A percentile compares a stretch with the other conserved stretches of the same genome.
These are phyloP conservation scores for Paraurostyla sp. DNA, from an alignment of 73 alveolate genomes.

Conservation along the genomic window DNA sequence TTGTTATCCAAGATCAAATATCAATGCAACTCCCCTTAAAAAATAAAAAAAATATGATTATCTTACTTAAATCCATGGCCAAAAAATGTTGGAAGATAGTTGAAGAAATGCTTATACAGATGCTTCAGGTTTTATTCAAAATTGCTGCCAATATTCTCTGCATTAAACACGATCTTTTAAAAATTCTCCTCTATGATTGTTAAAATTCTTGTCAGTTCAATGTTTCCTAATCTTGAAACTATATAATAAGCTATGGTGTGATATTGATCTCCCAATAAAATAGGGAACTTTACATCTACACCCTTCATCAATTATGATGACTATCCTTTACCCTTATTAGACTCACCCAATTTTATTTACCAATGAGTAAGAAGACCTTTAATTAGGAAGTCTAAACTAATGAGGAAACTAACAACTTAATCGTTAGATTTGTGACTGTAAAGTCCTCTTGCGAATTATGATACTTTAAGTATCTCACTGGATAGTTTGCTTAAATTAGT, in stretches of 20 bases:
- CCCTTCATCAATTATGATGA: slow-evolving; percentile 61
- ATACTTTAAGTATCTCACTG: slow-evolving; percentile 58
- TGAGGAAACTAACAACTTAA: slow-evolving; percentile 41
- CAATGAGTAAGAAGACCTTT: slow-evolving; percentile 75
- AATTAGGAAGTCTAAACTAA: slow-evolving; percentile 68
- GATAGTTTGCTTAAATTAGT: slow-evolving; percentile 62
- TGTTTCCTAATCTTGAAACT: slow-evolving; percentile 66
- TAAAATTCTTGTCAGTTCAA: slow-evolving; percentile 60
- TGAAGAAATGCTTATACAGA: slow-evolving; percentile 63
- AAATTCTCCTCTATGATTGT: slow-evolving; percentile 70
- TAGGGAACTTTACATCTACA: slow-evolving; percentile 66
- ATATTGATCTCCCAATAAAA: slow-evolving; percentile 71
- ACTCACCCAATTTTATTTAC: slow-evolving; percentile 63
- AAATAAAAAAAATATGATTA: background rate
- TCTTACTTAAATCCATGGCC: slow-evolving; percentile 70
- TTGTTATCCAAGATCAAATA: slow-evolving; percentile 48
- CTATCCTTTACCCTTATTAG: background rate
- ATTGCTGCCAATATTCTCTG: slow-evolving; percentile 14
- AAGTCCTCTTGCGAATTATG: slow-evolving; percentile 46
- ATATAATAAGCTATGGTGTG: slow-evolving; percentile 74
- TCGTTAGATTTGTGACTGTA: slow-evolving; percentile 11
- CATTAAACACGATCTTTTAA: slow-evolving; percentile 43
- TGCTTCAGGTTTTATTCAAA: slow-evolving; percentile 37
- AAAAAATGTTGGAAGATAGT: slow-evolving; percentile 70
- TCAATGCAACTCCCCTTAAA: slow-evolving; percentile 64